Evolutionary conservation across 1,284 basidiomycete genomes (phyloP).

Genomic region (Fomitiporia mediterranea): DNA sequence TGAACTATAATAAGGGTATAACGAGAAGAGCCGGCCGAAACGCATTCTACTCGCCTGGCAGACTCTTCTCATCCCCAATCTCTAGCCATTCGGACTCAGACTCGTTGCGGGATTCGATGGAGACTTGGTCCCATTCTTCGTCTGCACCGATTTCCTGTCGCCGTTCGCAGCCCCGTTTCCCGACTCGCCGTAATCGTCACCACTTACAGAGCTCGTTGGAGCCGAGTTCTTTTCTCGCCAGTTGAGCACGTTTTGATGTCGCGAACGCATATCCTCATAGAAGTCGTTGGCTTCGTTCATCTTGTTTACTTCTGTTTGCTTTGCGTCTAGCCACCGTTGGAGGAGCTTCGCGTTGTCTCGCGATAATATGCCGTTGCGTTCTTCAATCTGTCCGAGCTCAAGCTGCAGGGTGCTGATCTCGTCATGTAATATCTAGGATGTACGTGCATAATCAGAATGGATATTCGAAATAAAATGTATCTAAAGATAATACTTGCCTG

Average conservation of each 20-base stretch:
- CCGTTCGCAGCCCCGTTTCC: conserved; percentile 66
- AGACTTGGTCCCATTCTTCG: conserved; percentile 71
- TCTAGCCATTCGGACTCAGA: conserved; percentile 87
- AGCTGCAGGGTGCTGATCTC: conserved; percentile 88
- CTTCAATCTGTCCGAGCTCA: conserved; percentile 85
- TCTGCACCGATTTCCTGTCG: conserved; percentile 44
- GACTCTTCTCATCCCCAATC: conserved; percentile 40
- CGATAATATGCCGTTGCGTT: conserved; percentile 79
- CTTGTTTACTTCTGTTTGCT: conserved; percentile 88
- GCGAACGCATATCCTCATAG: conserved; percentile 76
- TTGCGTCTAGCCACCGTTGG: conserved; percentile 93
- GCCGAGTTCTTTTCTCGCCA: conserved; percentile 40
- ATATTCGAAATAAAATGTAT: not conserved
- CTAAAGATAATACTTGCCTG: conserved; percentile 52
- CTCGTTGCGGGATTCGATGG: conserved; percentile 59
- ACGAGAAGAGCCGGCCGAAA: not conserved
- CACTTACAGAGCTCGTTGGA: conserved; percentile 14
- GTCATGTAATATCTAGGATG: conserved; percentile 80
- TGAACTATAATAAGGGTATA: conserved; percentile 10
- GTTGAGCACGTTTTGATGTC: conserved; percentile 51
- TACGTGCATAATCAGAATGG: not conserved
- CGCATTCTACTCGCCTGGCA: too few species aligned
- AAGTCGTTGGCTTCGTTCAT: conserved; percentile 92
- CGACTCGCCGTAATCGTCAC: conserved; percentile 39
- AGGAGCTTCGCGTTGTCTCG: conserved; percentile 93